phyloP scores from a whole-genome alignment of 23 red algal species.

The Cyanidiococcus yangmingshanensis region DNA sequence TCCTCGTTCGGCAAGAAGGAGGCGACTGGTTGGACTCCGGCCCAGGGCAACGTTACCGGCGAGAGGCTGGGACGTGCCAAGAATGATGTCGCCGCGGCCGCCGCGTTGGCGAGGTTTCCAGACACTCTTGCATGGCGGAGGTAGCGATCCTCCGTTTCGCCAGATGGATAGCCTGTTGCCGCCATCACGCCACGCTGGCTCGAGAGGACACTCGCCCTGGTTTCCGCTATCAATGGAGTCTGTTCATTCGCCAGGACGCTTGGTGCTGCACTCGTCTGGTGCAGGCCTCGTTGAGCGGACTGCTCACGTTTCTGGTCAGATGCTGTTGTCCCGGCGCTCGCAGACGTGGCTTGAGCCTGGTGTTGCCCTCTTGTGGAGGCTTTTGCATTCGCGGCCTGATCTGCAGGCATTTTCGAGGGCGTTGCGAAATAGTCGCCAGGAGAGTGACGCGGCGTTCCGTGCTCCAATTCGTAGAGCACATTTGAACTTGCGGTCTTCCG shows the following conservation, averaged over 20 bases:
- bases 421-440: slow-evolving; percentile 10
- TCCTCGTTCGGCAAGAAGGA: not conserved
- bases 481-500: not conserved
- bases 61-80: not conserved
- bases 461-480: slow-evolving; percentile 19
- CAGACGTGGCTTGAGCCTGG: not conserved
- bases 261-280: not conserved
- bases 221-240: not conserved
- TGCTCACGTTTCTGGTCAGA: not conserved
- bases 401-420: not conserved
- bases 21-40: not conserved
- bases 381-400: not conserved
- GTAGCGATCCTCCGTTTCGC: not conserved
- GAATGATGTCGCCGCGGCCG: not conserved
- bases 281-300: not conserved
- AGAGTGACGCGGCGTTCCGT: slow-evolving; percentile 1
- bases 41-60: not conserved
- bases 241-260: not conserved
- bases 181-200: slow-evolving; percentile 1
- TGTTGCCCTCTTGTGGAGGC: not conserved
- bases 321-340: not conserved
- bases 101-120: not conserved
- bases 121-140: not conserved
- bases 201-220: too few relatives aligned
- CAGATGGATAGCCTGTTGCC: not conserved